Evolutionary conservation across 2,329 filamentous ascomycete genomes (phyloP).

Genomic region (Pleomassaria siparia): DNA sequence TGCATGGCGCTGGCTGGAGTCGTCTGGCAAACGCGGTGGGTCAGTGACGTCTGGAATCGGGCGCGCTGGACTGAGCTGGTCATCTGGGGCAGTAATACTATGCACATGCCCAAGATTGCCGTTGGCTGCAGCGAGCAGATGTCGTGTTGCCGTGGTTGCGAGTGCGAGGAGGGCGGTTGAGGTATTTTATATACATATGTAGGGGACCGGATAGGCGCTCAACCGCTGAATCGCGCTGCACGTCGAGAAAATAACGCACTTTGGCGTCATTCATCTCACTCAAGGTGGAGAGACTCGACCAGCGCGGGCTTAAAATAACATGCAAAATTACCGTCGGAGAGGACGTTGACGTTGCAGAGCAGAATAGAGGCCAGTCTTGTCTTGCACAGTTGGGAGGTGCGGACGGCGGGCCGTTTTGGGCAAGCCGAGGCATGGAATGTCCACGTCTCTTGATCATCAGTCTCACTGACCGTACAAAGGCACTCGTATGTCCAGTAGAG

Average conservation of each 20-base stretch:
- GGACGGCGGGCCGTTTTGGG: slow-evolving; percentile 5
- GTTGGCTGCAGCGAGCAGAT: not conserved
- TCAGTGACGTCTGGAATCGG: slow-evolving; percentile 2
- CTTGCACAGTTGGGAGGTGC: not conserved
- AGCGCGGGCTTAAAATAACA: slow-evolving; percentile 5
- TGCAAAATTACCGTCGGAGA: not conserved
- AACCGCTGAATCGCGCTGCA: slow-evolving; percentile 1
- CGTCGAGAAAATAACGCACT: slow-evolving; percentile 11
- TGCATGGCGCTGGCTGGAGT: slow-evolving; percentile 9
- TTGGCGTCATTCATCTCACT: slow-evolving; percentile 16
- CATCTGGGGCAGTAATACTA: not conserved
- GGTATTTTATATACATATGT: slow-evolving; percentile 4
- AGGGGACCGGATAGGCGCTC: not conserved
- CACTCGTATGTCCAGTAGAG: not conserved
- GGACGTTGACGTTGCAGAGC: slow-evolving; percentile 6
- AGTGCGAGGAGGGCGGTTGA: not conserved
- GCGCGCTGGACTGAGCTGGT: not conserved
- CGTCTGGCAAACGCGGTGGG: not conserved
- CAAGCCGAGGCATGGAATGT: not conserved
- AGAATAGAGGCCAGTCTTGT: not conserved
- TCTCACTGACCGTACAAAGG: not conserved
- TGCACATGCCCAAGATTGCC: not conserved
- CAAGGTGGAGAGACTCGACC: slow-evolving; percentile 1
- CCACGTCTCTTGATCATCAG: not conserved
- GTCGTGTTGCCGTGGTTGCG: not conserved